Percentiles rank a stretch among this genome's conserved stretches.
Evolutionary conservation across 352 stramenopile genomes (phyloP).

Genomic region (Phytophthora foliorum): DNA sequence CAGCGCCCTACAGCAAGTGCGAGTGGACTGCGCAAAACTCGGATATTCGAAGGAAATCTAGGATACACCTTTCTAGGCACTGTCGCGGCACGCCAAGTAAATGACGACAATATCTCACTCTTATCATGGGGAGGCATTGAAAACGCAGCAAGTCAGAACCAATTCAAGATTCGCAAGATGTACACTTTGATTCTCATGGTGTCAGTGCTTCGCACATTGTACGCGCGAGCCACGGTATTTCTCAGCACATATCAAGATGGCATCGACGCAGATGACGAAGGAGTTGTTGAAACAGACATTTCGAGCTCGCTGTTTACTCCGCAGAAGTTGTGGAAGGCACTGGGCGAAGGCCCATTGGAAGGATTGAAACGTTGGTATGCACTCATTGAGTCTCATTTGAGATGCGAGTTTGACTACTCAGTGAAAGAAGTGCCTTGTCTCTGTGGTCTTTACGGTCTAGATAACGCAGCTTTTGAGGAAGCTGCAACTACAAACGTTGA

Average conservation of each 20-base stretch:
- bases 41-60: slow-evolving; percentile 56
- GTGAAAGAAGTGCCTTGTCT: slow-evolving; percentile 76
- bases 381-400: slow-evolving; percentile 85
- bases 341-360: slow-evolving; percentile 71
- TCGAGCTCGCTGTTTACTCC: slow-evolving; percentile 83
- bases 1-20: slow-evolving; percentile 15
- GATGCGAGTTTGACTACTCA: slow-evolving; percentile 85
- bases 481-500: slow-evolving; percentile 18
- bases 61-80: slow-evolving; percentile 77
- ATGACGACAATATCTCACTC: slow-evolving; percentile 42
- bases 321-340: slow-evolving; percentile 78
- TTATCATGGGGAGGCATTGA: slow-evolving; percentile 47
- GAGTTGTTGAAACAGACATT: slow-evolving; percentile 60
- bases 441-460: slow-evolving; percentile 79
- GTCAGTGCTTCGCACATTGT: slow-evolving; percentile 78
- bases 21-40: slow-evolving; percentile 28
- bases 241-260: slow-evolving; percentile 49
- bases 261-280: slow-evolving; percentile 28
- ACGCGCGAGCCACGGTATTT: slow-evolving; percentile 71
- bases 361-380: slow-evolving; percentile 81
- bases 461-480: slow-evolving; percentile 56
- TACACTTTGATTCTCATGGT: slow-evolving; percentile 88
- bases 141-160: slow-evolving; percentile 38
- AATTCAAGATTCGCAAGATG: slow-evolving; percentile 81
- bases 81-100: slow-evolving; percentile 37